Base-by-base conservation (phyloP, 257 asterid genomes). In the Lavandula angustifolia region DNA sequence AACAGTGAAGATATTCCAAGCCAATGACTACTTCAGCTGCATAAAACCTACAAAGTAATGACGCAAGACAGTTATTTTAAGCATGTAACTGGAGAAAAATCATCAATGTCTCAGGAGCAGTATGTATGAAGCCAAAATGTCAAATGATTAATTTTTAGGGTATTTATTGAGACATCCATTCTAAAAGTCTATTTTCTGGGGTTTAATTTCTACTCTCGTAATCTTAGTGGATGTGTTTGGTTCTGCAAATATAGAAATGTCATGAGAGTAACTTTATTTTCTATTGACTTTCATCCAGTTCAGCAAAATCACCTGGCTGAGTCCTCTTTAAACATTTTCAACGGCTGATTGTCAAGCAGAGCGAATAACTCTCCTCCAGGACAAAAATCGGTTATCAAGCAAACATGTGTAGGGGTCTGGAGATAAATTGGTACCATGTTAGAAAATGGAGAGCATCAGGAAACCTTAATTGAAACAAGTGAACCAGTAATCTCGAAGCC, bases 291-390 rank as follows among this genome's bases (percentile, higher is more conserved):
- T 32, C 4, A 57, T 53, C 7, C 51, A 49, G 43, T 55, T 38
- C 18, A 66, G 67, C n/a, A 17, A 64, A 54, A 73, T 68, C 76
- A 94, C 99, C 96, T 87, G 72, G 99, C 95, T 6, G 99, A 87
- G 9, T 94, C 99, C 79, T 94, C 99, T 73, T 80, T 90, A 75
- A 94, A 86, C 76, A 84, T 70, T 75, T 94, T 94, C 89, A 90
- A 70, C 8, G 99, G 99, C 73, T 94, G 99, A 75, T 78, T 90
- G 85, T 94, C 99, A 47, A 94, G 97, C 79, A 94, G 64, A 43
- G 85, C 95, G 62, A 90, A 94, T 67, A 94, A 77, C 78, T 94
- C 99, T 70, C 99, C 99, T 50, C 99, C 99, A 52, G 95, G 87
- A 67, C 83, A 94, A 76, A 85, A 94, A 75, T 94, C 99, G 10